A percentile compares a stretch with the other conserved stretches of the same genome.
Evolutionary conservation across 805 yeast genomes (phyloP).

Genomic region (Lipomyces sp.): DNA sequence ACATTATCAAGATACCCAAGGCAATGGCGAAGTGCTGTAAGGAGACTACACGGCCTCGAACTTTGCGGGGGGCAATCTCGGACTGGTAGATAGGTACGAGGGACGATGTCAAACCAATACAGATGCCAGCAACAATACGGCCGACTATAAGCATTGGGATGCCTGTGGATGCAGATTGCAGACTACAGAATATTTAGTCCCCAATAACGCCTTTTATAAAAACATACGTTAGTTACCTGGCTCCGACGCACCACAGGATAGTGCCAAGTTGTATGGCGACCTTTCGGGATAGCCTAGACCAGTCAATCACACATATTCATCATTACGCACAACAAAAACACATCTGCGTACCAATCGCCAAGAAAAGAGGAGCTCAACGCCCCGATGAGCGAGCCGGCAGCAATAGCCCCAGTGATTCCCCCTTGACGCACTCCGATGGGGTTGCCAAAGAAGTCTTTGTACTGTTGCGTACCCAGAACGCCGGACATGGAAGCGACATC

Average conservation of each 20-base stretch:
- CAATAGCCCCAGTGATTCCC: background rate
- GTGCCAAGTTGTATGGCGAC: background rate
- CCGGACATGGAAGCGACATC: constrained; percentile 4
- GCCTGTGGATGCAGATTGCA: background rate
- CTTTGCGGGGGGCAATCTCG: constrained; percentile 84
- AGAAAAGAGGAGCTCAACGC: background rate
- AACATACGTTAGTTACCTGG: background rate
- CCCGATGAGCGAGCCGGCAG: background rate
- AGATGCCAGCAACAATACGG: constrained; percentile 75
- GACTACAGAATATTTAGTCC: background rate
- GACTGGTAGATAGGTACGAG: constrained; percentile 87
- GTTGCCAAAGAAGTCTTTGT: background rate
- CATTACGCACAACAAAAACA: background rate
- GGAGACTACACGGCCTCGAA: constrained; percentile 81
- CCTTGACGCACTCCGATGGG: constrained; percentile 2
- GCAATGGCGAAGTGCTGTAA: constrained; percentile 77
- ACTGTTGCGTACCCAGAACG: constrained; percentile 1
- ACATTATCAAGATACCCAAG: background rate
- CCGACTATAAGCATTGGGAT: constrained; percentile 54
- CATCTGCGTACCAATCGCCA: constrained; percentile 6
- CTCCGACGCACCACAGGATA: constrained; percentile 2
- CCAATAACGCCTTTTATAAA: background rate
- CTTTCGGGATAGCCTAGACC: background rate
- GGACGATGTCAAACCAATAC: constrained; percentile 80
- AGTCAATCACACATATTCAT: background rate